Percentiles rank a stretch among this genome's conserved stretches.
Evolutionary conservation across 331 rosid genomes (phyloP).

Genomic region (Rosa hybrid): DNA sequence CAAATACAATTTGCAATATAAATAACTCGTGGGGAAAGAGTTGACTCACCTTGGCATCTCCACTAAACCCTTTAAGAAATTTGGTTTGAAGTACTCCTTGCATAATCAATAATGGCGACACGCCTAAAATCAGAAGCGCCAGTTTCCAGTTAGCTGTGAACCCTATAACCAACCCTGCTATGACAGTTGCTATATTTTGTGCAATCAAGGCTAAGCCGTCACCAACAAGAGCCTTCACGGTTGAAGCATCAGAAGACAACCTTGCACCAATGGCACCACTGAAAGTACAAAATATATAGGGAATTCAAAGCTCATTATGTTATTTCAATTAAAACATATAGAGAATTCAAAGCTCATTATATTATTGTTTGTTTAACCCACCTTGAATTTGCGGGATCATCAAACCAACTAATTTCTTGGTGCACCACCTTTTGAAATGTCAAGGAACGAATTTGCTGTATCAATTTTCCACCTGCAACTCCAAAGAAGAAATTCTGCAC

Average conservation of each 20-base stretch:
- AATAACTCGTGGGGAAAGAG: not conserved
- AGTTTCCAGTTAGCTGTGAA: slow-evolving; percentile 73
- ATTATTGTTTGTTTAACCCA: slow-evolving; percentile 1
- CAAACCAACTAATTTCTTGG: slow-evolving; percentile 87
- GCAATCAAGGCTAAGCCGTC: slow-evolving; percentile 64
- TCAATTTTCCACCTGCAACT: slow-evolving; percentile 73
- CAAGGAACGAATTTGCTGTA: slow-evolving; percentile 63
- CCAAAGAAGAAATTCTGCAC: slow-evolving; percentile 57
- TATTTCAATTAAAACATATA: too few species aligned
- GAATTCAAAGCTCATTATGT: not conserved
- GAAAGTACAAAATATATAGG: not conserved
- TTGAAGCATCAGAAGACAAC: slow-evolving; percentile 83
- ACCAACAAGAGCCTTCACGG: slow-evolving; percentile 77
- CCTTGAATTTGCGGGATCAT: slow-evolving; percentile 79
- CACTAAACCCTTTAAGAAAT: slow-evolving; percentile 65
- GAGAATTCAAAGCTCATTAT: not conserved
- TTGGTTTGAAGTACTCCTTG: slow-evolving; percentile 56
- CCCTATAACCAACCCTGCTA: slow-evolving; percentile 56
- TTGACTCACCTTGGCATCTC: slow-evolving; percentile 62
- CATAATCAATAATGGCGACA: slow-evolving; percentile 51
- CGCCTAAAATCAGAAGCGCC: slow-evolving; percentile 47
- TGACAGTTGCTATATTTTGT: slow-evolving; percentile 55
- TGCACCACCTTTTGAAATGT: slow-evolving; percentile 71
- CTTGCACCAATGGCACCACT: slow-evolving; percentile 90
- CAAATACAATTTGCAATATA: not conserved